Percentiles rank a stretch among this genome's conserved stretches.
phyloP scores from a whole-genome alignment of 176 grass and related monocot genomes.

The Carex cristatella region DNA sequence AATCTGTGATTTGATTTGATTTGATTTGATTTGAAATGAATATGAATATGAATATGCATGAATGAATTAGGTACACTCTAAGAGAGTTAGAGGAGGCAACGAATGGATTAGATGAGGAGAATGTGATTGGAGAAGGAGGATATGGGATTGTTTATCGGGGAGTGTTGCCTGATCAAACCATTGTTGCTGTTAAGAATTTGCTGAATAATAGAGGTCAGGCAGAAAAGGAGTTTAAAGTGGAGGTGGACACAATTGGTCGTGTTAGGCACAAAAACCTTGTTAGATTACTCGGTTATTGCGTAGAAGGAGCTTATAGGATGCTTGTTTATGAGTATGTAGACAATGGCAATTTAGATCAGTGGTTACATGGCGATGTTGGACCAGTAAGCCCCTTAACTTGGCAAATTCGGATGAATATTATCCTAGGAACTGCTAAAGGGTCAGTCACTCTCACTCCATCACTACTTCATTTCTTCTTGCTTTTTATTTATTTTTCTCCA shows the following conservation, averaged over 20 bases:
- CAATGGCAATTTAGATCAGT: conserved; percentile 78
- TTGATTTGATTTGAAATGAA: too few relatives aligned
- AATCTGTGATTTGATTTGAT: not conserved
- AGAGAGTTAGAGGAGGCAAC: conserved; percentile 69
- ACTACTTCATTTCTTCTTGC: too few relatives aligned
- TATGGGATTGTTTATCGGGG: conserved; percentile 87
- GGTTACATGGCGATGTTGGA: conserved; percentile 64
- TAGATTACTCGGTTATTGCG: conserved; percentile 87
- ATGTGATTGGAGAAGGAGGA: conserved; percentile 77
- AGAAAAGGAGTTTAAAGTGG: conserved; percentile 77
- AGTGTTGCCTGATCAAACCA: conserved; percentile 47
- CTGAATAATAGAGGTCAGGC: conserved; percentile 93
- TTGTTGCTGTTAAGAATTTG: conserved; percentile 84
- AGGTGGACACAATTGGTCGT: conserved; percentile 75
- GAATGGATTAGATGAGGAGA: conserved; percentile 41
- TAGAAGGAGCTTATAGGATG: conserved; percentile 84
- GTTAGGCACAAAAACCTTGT: conserved; percentile 96
- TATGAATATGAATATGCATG: too few relatives aligned
- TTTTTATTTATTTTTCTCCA: too few relatives aligned
- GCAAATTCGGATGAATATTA: conserved; percentile 90
- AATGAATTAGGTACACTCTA: conserved; percentile 33
- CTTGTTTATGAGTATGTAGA: conserved; percentile 86
- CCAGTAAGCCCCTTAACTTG: conserved; percentile 62
- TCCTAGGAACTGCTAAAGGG: conserved; percentile 95
- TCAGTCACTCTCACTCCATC: not conserved